Evolutionary conservation across 441 rosid species (phyloP).

Genomic region (Viola pubescens): DNA sequence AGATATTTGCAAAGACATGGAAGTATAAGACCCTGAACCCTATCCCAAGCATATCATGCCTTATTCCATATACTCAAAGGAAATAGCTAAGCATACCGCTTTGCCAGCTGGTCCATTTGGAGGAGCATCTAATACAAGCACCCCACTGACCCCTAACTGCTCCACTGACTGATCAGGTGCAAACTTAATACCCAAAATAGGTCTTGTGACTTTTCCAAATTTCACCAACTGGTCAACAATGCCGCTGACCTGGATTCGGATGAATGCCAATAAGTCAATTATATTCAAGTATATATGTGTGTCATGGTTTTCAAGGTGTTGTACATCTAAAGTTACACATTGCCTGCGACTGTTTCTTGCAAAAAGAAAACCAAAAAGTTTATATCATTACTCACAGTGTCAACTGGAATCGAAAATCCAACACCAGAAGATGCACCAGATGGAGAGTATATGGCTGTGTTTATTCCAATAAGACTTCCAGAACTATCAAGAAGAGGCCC

Average conservation of each 20-base stretch:
- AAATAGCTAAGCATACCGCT: slow-evolving; percentile 51
- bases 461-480: slow-evolving; percentile 85
- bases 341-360: no score
- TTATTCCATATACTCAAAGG: slow-evolving; percentile 1
- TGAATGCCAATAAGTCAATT: slow-evolving; percentile 9
- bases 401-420: slow-evolving; percentile 96
- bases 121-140: slow-evolving; percentile 93
- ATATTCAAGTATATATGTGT: background rate
- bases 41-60: background rate
- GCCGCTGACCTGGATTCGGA: slow-evolving; percentile 63
- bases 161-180: slow-evolving; percentile 99
- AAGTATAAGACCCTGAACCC: background rate
- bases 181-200: slow-evolving; percentile 90
- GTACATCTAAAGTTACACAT: no score
- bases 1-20: slow-evolving; percentile 9
- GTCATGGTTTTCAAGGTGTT: no score
- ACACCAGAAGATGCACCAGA: slow-evolving; percentile 99
- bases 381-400: slow-evolving; percentile 56
- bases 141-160: slow-evolving; percentile 95
- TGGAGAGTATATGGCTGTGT: slow-evolving; percentile 96
- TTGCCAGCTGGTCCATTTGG: slow-evolving; percentile 90
- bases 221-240: slow-evolving; percentile 87
- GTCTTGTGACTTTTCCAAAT: slow-evolving; percentile 87
- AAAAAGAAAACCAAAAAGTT: slow-evolving; percentile 7
- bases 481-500: slow-evolving; percentile 96